A percentile compares a stretch with the other conserved stretches of the same genome.
Evolutionary conservation across 192 early-diverging fungal species (phyloP).

Genomic region (Kickxella alabastrina): DNA sequence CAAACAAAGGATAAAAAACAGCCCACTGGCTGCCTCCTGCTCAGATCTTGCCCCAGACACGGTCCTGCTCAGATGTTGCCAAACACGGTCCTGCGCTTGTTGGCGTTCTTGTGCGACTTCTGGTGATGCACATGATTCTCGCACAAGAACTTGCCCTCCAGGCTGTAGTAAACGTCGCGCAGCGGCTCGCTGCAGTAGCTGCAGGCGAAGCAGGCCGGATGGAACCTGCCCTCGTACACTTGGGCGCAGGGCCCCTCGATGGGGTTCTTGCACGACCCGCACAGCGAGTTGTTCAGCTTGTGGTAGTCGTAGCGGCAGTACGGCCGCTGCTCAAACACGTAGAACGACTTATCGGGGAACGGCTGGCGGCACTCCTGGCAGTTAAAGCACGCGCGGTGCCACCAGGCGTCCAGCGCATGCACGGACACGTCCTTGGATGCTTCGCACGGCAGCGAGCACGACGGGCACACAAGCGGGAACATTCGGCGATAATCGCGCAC

Average conservation of each 20-base stretch:
- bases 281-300: slow-evolving; percentile 79
- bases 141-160: slow-evolving; percentile 45
- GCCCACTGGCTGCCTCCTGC: too few species aligned
- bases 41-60: neutral
- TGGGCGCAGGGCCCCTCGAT: slow-evolving; percentile 92
- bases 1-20: too few species aligned
- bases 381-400: slow-evolving; percentile 61
- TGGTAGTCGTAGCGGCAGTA: slow-evolving; percentile 87
- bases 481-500: slow-evolving; percentile 30
- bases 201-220: slow-evolving; percentile 84
- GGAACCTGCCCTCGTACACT: slow-evolving; percentile 80
- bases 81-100: slow-evolving; percentile 45
- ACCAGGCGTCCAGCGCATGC: slow-evolving; percentile 62
- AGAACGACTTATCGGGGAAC: slow-evolving; percentile 70
- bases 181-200: slow-evolving; percentile 36
- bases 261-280: slow-evolving; percentile 69
- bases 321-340: slow-evolving; percentile 81
- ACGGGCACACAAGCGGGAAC: slow-evolving; percentile 8
- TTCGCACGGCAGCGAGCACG: slow-evolving; percentile 34
- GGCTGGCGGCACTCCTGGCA: slow-evolving; percentile 65
- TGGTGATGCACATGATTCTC: slow-evolving; percentile 44
- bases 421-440: slow-evolving; percentile 34
- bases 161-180: slow-evolving; percentile 51
- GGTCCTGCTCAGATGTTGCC: slow-evolving; percentile 30
- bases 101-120: slow-evolving; percentile 15